phyloP scores from a whole-genome alignment of 2,329 filamentous ascomycete species.

The Trichoderma sp. region DNA sequence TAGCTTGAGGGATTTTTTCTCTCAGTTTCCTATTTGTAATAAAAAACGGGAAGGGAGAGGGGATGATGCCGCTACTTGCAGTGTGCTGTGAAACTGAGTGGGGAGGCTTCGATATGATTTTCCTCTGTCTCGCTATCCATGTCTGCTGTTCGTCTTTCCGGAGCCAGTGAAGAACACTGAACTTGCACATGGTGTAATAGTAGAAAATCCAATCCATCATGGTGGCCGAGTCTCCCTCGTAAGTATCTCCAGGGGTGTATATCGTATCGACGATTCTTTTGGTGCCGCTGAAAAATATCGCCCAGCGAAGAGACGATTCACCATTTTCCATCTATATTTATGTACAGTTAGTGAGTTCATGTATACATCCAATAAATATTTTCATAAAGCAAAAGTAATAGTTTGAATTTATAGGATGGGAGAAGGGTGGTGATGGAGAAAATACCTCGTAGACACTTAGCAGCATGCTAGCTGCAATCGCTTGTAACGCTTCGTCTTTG shows the following conservation, averaged over 20 bases:
- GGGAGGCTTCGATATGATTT: neutral
- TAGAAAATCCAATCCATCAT: slow-evolving; percentile 15
- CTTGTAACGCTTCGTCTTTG: neutral
- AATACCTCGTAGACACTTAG: neutral
- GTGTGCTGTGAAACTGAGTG: neutral
- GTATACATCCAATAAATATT: neutral
- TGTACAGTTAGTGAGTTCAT: neutral
- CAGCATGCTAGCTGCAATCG: neutral
- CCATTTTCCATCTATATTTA: neutral
- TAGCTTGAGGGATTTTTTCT: neutral
- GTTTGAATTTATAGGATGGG: neutral
- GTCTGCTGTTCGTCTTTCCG: neutral
- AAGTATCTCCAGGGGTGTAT: neutral
- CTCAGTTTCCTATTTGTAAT: neutral
- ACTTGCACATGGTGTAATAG: slow-evolving; percentile 6
- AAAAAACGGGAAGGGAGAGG: neutral
- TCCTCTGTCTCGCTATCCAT: neutral
- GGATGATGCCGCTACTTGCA: neutral
- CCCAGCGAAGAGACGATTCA: neutral
- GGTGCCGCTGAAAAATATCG: neutral
- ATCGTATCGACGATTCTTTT: neutral
- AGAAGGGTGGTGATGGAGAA: neutral
- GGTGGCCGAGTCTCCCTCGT: neutral
- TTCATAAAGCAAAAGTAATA: neutral
- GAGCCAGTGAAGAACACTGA: slow-evolving; percentile 6